Evolutionary conservation across 495 filamentous ascomycete genomes (phyloP).

Genomic region (Coniosporium apollinis): DNA sequence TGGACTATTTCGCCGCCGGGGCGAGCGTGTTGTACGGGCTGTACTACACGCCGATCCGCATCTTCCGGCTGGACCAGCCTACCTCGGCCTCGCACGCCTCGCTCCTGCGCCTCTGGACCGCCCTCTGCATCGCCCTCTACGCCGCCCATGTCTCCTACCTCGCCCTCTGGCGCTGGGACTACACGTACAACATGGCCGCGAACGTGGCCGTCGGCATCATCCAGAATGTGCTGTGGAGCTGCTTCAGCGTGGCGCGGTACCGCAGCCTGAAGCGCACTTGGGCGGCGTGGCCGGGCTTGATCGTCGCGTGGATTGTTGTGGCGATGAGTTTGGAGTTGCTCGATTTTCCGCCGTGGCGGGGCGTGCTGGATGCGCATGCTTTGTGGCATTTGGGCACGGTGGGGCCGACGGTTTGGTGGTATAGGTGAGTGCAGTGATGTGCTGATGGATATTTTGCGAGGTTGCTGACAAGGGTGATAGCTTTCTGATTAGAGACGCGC

Average conservation of each 20-base stretch:
- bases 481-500: slow-evolving; percentile 20
- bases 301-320: slow-evolving; percentile 79
- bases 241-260: slow-evolving; percentile 64
- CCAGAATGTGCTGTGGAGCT: slow-evolving; percentile 72
- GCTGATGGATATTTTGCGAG: slow-evolving; percentile 3
- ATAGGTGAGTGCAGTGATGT: slow-evolving; percentile 51
- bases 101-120: slow-evolving; percentile 55
- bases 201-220: slow-evolving; percentile 72
- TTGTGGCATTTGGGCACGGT: slow-evolving; percentile 94
- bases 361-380: slow-evolving; percentile 81
- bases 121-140: slow-evolving; percentile 53
- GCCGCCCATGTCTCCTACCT: slow-evolving; percentile 67
- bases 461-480: slow-evolving; percentile 6
- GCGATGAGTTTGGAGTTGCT: slow-evolving; percentile 92
- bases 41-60: slow-evolving; percentile 63
- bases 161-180: slow-evolving; percentile 76
- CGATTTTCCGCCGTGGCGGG: slow-evolving; percentile 78
- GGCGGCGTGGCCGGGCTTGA: slow-evolving; percentile 82
- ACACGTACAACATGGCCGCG: slow-evolving; percentile 92
- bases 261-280: slow-evolving; percentile 48
- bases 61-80: slow-evolving; percentile 63
- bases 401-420: slow-evolving; percentile 78
- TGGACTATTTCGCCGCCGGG: slow-evolving; percentile 93
- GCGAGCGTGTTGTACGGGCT: slow-evolving; percentile 81
- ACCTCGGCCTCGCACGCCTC: slow-evolving; percentile 36